phyloP scores from a whole-genome alignment of 2,329 filamentous ascomycete genomes.

The Exophiala viscosa region DNA sequence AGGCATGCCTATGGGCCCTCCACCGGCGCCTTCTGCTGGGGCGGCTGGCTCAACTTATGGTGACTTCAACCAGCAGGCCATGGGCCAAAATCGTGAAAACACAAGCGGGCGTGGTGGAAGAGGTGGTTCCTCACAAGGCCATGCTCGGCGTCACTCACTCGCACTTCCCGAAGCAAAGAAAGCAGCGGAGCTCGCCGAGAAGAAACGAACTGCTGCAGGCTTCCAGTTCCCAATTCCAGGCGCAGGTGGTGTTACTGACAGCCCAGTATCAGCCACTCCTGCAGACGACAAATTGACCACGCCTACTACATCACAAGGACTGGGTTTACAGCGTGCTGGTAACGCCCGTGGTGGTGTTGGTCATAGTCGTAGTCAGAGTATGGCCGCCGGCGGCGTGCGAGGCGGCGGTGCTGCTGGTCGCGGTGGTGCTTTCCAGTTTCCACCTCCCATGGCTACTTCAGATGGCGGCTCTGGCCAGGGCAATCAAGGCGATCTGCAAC shows the following conservation, averaged over 20 bases:
- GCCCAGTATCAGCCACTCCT: conserved; percentile 47
- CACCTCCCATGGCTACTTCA: conserved; percentile 50
- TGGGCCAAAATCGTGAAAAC: conserved; percentile 70
- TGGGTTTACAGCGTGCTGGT: conserved; percentile 64
- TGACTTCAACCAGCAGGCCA: conserved; percentile 67
- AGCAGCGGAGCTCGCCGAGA: conserved; percentile 91
- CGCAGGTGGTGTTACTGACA: conserved; percentile 52
- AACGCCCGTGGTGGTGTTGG: conserved; percentile 90
- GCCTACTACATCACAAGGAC: conserved; percentile 57
- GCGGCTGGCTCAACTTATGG: conserved; percentile 74
- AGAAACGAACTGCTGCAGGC: conserved; percentile 87
- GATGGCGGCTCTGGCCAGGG: conserved; percentile 47
- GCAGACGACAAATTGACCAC: conserved; percentile 33
- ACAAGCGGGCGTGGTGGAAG: conserved; percentile 67
- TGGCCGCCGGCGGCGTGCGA: conserved; percentile 61
- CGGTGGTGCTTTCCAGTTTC: conserved; percentile 67
- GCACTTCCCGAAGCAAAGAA: conserved; percentile 96
- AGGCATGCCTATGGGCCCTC: conserved; percentile 85
- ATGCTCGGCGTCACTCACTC: conserved; percentile 90
- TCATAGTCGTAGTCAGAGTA: conserved; percentile 48
- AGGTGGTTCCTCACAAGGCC: conserved; percentile 69
- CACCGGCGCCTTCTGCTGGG: conserved; percentile 85
- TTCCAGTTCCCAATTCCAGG: conserved; percentile 90
- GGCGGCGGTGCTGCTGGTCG: conserved; percentile 60
- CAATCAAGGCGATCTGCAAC: conserved; percentile 62